Evolutionary conservation across 345 rosid genomes (phyloP), one percentile per base, ranked within the genome.

Genomic region (Bruguiera gymnorhiza): DNA sequence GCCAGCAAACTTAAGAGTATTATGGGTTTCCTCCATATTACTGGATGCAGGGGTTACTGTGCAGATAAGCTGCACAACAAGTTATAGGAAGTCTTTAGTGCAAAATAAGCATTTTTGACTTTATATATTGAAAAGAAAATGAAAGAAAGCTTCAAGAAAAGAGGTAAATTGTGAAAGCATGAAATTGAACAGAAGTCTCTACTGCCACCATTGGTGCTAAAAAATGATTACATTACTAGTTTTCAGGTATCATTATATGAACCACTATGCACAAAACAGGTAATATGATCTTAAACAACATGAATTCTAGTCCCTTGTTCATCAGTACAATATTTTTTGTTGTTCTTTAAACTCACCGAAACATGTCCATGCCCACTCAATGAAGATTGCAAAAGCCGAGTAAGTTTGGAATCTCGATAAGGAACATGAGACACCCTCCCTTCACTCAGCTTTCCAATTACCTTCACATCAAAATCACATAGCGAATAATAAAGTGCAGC

Each of bases 361-460:
- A 96, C 98, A 85, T 96, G 98, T 21, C 99, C 99, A 67, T 88
- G 98, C 67, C 99, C 99, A 70, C 98, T 85, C 73, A 96, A 67
- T 16, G 99, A 96, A 74, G 99, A 90, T 76, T 96, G 99, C 84
- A 96, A 79, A 83, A 96, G 99, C 51, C 99, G 97, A 29, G 99
- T 96, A 60, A 96, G 96, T 83, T 96, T 96, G 55, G 99, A 96
- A 78, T 96, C 99, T 55, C 99, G 88, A 81, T 88, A 96, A 31
- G 99, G 99, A 83, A 96, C 96, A 81, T 96, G 99, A 78, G 95
- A 92, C 70, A 97, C 96, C 86, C 86, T 96, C 67, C 99, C 99
- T 79, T 96, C 99, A 70, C 98, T 96, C 75, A 96, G 78, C 77
- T 96, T 96, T 74, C 99, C 98, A 53, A 96, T 96, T 32, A 96